Evolutionary conservation across 176 grass and related monocot species (phyloP), one percentile per base, ranked within the genome.

Genomic region (Triticum dicoccoides): DNA sequence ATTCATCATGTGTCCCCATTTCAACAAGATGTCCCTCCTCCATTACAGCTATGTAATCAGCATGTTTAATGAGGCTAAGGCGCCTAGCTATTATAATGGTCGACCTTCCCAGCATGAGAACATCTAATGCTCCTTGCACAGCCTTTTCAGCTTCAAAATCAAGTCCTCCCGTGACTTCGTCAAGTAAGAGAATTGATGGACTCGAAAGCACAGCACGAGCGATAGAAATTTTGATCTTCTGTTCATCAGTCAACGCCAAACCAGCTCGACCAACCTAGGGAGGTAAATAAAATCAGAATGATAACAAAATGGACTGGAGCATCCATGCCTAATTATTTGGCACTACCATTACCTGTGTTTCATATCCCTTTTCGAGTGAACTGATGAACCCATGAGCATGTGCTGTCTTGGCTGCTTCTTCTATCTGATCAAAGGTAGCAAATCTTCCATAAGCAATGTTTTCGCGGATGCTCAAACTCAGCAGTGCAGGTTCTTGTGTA

Each of bases 31-130:
- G 97, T 6, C 97, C 97, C 80, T 99, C 97, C 78, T 99, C 97
- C 97, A 99, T 96, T 79, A 96, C 97, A 64, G 97, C 97, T 85
- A 96, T 99, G 74, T 96, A 99, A 88, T 99, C 97, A 83, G 97
- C 97, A 76, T 99, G 96, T 81, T 93, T 94, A 70, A 99, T 99
- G 62, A 99, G 92, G 73, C 87, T 91, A 80, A 99, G 94, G 58
- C 97, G 94, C 76, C 97, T 94, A 82, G 97, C 97, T 87, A 99
- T 99, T 96, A 99, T 99, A 87, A 99, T 99, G 65, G 97, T 99
- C 65, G 97, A 99, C 47, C 97, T 96, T 87, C 97, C 97, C 54
- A 99, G 75, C 97, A 99, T 99, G 47, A 99, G 94, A 97, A 99
- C 91, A 94, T 99, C 97, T 34, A 99, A 86, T 65, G 97, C 97